Evolutionary conservation across 2,329 filamentous ascomycete genomes (phyloP).

Genomic region (Hirsutella minnesotensis): DNA sequence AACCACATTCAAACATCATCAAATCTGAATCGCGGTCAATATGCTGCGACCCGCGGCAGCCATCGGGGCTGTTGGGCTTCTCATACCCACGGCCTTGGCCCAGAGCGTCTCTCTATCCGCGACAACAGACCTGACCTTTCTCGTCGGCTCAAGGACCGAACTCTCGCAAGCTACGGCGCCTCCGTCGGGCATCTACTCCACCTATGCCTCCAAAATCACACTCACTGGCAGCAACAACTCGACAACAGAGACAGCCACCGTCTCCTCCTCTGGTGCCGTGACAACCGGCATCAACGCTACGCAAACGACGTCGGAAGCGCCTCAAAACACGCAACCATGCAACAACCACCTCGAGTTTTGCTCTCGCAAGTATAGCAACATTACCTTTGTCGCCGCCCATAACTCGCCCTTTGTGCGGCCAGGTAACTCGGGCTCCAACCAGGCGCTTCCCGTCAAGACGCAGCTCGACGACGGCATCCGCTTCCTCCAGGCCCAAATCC

Average conservation of each 20-base stretch:
- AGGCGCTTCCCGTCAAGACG: slow-evolving; percentile 51
- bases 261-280: slow-evolving; percentile 3
- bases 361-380: slow-evolving; percentile 64
- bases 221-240: slow-evolving; percentile 21
- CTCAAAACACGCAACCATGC: slow-evolving; percentile 66
- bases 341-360: slow-evolving; percentile 73
- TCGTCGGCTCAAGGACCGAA: slow-evolving; percentile 24
- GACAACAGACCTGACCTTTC: slow-evolving; percentile 23
- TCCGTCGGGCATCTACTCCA: slow-evolving; percentile 33
- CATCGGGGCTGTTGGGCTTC: slow-evolving; percentile 7
- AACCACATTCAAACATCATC: too few species aligned
- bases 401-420: slow-evolving; percentile 66
- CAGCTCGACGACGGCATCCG: slow-evolving; percentile 71
- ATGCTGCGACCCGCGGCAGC: background rate
- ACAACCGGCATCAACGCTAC: slow-evolving; percentile 18
- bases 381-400: slow-evolving; percentile 67
- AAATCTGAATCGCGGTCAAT: background rate
- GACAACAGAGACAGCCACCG: slow-evolving; percentile 23
- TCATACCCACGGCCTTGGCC: slow-evolving; percentile 12
- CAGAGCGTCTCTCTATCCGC: slow-evolving; percentile 17
- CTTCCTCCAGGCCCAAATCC: slow-evolving; percentile 52
- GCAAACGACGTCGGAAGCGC: slow-evolving; percentile 22
- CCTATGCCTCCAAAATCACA: slow-evolving; percentile 30
- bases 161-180: slow-evolving; percentile 25
- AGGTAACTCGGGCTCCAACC: slow-evolving; percentile 67